Evolutionary conservation across 2,329 filamentous ascomycete species (phyloP).

Genomic region (Reticulascus tulasneorum): DNA sequence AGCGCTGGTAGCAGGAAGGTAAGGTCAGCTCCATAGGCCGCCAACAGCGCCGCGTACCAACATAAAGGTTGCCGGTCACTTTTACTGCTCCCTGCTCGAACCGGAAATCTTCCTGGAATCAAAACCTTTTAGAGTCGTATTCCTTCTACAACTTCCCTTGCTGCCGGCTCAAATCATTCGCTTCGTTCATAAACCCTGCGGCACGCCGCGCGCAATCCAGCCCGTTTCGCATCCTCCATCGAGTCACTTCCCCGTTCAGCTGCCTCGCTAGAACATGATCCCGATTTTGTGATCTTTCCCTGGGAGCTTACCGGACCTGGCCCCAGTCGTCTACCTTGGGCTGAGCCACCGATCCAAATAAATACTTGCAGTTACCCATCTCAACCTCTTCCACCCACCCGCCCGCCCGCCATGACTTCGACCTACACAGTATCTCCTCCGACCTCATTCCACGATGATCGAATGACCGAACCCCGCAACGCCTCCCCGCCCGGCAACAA

Average conservation of each 20-base stretch:
- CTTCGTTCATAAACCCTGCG: too few relatives aligned
- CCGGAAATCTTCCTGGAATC: conserved; percentile 1
- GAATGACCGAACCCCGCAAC: conserved; percentile 27
- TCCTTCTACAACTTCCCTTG: neutral
- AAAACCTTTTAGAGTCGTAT: neutral
- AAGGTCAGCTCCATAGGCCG: conserved; percentile 2
- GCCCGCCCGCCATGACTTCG: conserved; percentile 35
- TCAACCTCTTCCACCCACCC: neutral
- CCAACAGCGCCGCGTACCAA: conserved; percentile 3
- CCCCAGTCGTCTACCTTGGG: conserved; percentile 1
- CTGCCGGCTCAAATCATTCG: neutral
- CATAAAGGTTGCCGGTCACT: too few relatives aligned
- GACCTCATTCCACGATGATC: conserved; percentile 34
- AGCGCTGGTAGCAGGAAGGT: conserved; percentile 11
- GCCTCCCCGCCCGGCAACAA: conserved; percentile 19
- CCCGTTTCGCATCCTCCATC: neutral
- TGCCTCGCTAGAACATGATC: conserved; percentile 8
- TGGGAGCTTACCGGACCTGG: conserved; percentile 1
- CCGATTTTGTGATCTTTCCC: conserved; percentile 1
- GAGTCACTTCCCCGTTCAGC: neutral
- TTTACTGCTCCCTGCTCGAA: too few relatives aligned
- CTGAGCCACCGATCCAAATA: neutral
- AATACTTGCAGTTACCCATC: neutral
- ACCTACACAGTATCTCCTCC: conserved; percentile 37
- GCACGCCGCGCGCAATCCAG: neutral